These are phyloP conservation scores for Cairneyella variabilis DNA, from an alignment of 495 filamentous ascomycete species.

Conservation along the genomic window DNA sequence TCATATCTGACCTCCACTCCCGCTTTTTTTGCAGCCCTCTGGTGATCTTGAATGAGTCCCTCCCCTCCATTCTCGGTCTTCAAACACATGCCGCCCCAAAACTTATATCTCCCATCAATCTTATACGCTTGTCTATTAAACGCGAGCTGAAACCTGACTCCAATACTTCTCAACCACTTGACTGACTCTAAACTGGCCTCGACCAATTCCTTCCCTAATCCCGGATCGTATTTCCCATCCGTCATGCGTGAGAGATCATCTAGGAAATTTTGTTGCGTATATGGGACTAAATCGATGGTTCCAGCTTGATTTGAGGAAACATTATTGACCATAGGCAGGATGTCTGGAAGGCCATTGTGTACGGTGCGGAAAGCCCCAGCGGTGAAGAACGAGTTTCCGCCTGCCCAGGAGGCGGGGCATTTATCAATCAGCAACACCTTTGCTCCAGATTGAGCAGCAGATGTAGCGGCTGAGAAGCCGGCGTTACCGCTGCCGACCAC, in stretches of 20 bases:
- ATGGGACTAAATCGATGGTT: slow-evolving; percentile 42
- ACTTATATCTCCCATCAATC: slow-evolving; percentile 50
- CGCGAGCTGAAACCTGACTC: slow-evolving; percentile 50
- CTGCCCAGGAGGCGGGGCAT: slow-evolving; percentile 46
- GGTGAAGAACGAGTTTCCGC: slow-evolving; percentile 57
- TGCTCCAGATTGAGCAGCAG: slow-evolving; percentile 38
- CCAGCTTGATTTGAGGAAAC: slow-evolving; percentile 31
- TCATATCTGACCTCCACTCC: slow-evolving; percentile 41
- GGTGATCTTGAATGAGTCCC: slow-evolving; percentile 47
- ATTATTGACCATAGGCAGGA: slow-evolving; percentile 45
- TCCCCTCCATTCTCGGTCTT: slow-evolving; percentile 56
- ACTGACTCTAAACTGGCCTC: slow-evolving; percentile 41
- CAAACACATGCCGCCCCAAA: slow-evolving; percentile 58
- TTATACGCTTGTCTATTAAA: slow-evolving; percentile 61
- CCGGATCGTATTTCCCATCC: slow-evolving; percentile 40
- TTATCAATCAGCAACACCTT: slow-evolving; percentile 49
- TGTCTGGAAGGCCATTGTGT: slow-evolving; percentile 41
- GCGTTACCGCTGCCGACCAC: slow-evolving; percentile 57
- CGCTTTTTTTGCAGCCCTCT: slow-evolving; percentile 34
- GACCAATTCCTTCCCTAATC: slow-evolving; percentile 41
- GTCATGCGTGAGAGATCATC: slow-evolving; percentile 49
- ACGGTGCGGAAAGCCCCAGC: slow-evolving; percentile 51
- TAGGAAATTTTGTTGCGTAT: slow-evolving; percentile 41
- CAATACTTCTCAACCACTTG: slow-evolving; percentile 51
- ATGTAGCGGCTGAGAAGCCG: slow-evolving; percentile 51